A percentile compares a stretch with the other conserved stretches of the same genome.
phyloP scores from a whole-genome alignment of 2,329 filamentous ascomycete species.

The Ophiostoma ips region DNA sequence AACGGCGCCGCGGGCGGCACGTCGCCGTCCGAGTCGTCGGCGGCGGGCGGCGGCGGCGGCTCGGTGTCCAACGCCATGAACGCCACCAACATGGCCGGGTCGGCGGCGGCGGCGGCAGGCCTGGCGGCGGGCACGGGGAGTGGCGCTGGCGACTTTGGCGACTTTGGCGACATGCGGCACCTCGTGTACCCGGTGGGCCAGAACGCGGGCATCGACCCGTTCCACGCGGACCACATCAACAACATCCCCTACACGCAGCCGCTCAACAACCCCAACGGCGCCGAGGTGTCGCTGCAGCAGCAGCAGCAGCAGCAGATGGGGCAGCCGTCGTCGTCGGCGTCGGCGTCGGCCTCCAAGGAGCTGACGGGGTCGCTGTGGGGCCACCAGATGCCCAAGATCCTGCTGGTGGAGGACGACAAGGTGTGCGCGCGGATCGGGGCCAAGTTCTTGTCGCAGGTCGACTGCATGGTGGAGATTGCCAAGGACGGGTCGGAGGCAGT shows the following conservation, averaged over 20 bases:
- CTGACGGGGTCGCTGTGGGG: constrained; percentile 39
- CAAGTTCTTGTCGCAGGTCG: constrained; percentile 52
- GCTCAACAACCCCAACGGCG: constrained; percentile 40
- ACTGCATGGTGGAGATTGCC: constrained; percentile 53
- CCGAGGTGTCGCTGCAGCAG: constrained; percentile 27
- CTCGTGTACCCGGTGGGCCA: constrained; percentile 86
- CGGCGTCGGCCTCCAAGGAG: no score
- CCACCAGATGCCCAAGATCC: constrained; percentile 56
- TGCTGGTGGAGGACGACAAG: constrained; percentile 76
- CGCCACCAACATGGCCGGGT: constrained; percentile 39
- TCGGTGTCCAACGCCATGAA: constrained; percentile 26
- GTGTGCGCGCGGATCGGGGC: constrained; percentile 54
- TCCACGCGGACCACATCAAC: constrained; percentile 85
- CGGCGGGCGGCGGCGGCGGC: no score
- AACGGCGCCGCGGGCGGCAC: constrained; percentile 17
- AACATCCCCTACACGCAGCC: constrained; percentile 81
- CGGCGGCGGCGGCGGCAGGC: constrained; percentile 25
- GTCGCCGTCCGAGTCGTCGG: constrained; percentile 40
- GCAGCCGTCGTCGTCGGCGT: no score
- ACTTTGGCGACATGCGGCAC: constrained; percentile 43
- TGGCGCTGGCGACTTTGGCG: no score
- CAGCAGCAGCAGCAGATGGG: no score
- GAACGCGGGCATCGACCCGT: constrained; percentile 85
- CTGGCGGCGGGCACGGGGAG: constrained; percentile 25
- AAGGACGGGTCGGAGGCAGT: constrained; percentile 87